Evolutionary conservation across 371 early-diverging fungal genomes (phyloP).

Genomic region (Blakeslea trispora): DNA sequence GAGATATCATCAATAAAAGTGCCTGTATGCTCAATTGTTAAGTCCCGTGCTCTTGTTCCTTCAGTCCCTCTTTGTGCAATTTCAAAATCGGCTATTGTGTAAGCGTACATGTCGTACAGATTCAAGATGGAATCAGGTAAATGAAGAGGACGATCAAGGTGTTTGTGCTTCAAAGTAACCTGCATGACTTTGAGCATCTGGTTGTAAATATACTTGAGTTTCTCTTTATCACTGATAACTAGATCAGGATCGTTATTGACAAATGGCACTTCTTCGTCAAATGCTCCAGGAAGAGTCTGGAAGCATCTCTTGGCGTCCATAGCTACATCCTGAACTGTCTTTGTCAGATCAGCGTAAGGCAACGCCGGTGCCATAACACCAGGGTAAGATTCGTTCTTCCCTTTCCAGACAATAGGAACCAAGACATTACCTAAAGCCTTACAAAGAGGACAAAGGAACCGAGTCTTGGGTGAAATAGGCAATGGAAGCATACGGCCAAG

Average conservation of each 20-base stretch:
- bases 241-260: slow-evolving; percentile 24
- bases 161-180: not conserved
- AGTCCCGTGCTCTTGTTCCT: slow-evolving; percentile 32
- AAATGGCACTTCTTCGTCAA: slow-evolving; percentile 21
- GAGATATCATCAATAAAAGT: slow-evolving; percentile 67
- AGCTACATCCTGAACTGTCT: slow-evolving; percentile 16
- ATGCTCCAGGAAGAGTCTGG: slow-evolving; percentile 23
- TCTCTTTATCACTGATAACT: slow-evolving; percentile 23
- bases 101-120: slow-evolving; percentile 52
- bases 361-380: slow-evolving; percentile 46
- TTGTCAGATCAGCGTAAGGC: slow-evolving; percentile 22
- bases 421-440: slow-evolving; percentile 90
- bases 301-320: slow-evolving; percentile 7
- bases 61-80: slow-evolving; percentile 62
- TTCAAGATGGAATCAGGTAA: slow-evolving; percentile 24
- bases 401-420: slow-evolving; percentile 71
- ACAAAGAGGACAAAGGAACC: slow-evolving; percentile 94
- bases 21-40: slow-evolving; percentile 45
- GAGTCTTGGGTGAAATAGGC: slow-evolving; percentile 38
- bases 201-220: slow-evolving; percentile 30
- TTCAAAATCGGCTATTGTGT: slow-evolving; percentile 71
- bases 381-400: slow-evolving; percentile 62
- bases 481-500: slow-evolving; percentile 38
- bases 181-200: slow-evolving; percentile 28
- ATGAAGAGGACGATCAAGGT: not conserved